Conservation (phyloP, 2,329 filamentous ascomycete species). For the Cytospora leucostoma region DNA sequence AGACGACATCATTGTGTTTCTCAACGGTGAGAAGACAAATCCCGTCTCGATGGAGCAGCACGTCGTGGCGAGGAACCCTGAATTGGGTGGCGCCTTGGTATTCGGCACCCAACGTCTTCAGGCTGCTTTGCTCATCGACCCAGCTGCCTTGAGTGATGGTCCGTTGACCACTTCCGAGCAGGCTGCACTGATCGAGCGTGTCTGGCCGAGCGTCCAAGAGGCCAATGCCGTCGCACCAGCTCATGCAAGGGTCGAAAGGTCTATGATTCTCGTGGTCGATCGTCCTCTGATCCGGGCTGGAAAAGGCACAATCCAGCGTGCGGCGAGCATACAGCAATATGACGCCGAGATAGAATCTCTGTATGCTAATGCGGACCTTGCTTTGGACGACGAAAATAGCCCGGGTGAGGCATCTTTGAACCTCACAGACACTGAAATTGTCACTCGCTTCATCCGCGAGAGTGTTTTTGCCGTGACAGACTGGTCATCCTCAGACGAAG, state of each 20-base stretch:
- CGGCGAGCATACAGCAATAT: slow-evolving; percentile 36
- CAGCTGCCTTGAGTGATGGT: slow-evolving; percentile 23
- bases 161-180: slow-evolving; percentile 32
- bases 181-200: slow-evolving; percentile 23
- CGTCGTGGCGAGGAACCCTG: slow-evolving; percentile 23
- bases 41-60: slow-evolving; percentile 35
- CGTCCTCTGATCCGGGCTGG: slow-evolving; percentile 47
- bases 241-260: slow-evolving; percentile 37
- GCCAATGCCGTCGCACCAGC: slow-evolving; percentile 17
- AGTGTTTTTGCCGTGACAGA: slow-evolving; percentile 5
- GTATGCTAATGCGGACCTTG: slow-evolving; percentile 3
- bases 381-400: background rate
- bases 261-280: slow-evolving; percentile 42
- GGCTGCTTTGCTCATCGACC: slow-evolving; percentile 41
- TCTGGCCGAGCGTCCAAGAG: slow-evolving; percentile 18
- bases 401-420: background rate
- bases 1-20: slow-evolving; percentile 37
- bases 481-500: slow-evolving; percentile 17
- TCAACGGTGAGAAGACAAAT: slow-evolving; percentile 37
- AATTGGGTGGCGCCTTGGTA: slow-evolving; percentile 6
- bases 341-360: slow-evolving; percentile 7
- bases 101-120: slow-evolving; percentile 1
- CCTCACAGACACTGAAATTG: background rate
- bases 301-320: slow-evolving; percentile 40
- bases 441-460: slow-evolving; percentile 7